Percentiles rank a stretch among this genome's conserved stretches.
phyloP scores from a whole-genome alignment of 2,329 filamentous ascomycete genomes.

The Diaporthe vaccinii region DNA sequence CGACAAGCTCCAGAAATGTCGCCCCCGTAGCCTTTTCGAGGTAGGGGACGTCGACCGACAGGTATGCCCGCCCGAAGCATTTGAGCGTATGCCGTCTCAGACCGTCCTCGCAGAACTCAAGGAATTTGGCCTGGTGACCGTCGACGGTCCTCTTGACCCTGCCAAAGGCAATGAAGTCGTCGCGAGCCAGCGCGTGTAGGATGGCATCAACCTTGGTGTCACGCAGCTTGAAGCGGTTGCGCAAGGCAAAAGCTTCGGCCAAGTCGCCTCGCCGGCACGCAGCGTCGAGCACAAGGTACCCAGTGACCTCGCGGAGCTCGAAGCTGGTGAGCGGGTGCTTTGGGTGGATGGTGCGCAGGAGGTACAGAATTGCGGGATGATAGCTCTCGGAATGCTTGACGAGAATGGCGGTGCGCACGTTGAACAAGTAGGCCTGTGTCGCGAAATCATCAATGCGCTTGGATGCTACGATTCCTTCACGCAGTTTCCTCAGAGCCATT shows the following conservation, averaged over 20 bases:
- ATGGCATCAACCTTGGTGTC: constrained; percentile 79
- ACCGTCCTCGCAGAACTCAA: constrained; percentile 84
- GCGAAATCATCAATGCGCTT: constrained; percentile 84
- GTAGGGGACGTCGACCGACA: constrained; percentile 77
- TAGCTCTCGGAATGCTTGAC: constrained; percentile 89
- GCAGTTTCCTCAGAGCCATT: constrained; percentile 88
- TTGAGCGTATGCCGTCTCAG: constrained; percentile 85
- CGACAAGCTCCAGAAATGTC: constrained; percentile 79
- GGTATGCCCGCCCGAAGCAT: constrained; percentile 86
- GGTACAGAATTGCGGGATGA: constrained; percentile 85
- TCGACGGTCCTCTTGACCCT: constrained; percentile 79
- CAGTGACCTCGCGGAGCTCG: constrained; percentile 83
- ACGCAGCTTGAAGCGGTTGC: constrained; percentile 70
- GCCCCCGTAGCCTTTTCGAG: constrained; percentile 77
- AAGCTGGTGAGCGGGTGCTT: constrained; percentile 75
- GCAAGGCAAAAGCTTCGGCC: constrained; percentile 78
- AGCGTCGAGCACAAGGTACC: constrained; percentile 87
- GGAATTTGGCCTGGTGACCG: constrained; percentile 81
- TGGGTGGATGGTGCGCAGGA: constrained; percentile 80
- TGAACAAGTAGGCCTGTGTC: constrained; percentile 91
- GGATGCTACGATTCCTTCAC: constrained; percentile 88
- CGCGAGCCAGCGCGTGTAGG: constrained; percentile 79
- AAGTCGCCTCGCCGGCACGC: constrained; percentile 87
- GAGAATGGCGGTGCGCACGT: constrained; percentile 85
- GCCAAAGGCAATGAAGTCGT: constrained; percentile 87